These are phyloP conservation scores for Leptosphaerulina australis DNA, from an alignment of 2,329 filamentous ascomycete genomes.

Conservation along the genomic window DNA sequence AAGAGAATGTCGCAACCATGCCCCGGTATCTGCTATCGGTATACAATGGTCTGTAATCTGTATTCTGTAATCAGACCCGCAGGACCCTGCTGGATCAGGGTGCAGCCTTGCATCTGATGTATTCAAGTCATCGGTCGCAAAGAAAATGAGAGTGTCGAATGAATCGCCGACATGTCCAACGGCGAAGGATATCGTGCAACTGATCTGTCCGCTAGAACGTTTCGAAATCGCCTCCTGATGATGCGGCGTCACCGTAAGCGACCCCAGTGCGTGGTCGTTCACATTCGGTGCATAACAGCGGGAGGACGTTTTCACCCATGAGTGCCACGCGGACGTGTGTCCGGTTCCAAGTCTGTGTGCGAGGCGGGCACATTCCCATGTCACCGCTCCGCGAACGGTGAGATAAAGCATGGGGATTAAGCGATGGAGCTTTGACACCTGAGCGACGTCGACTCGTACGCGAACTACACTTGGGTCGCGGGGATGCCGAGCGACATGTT, in stretches of 20 bases:
- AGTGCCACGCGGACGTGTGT: conserved; percentile 14
- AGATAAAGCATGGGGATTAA: conserved; percentile 13
- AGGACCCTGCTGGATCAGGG: conserved; percentile 1
- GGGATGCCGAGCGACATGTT: conserved; percentile 21
- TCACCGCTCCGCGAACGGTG: conserved; percentile 13
- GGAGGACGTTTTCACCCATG: conserved; percentile 4
- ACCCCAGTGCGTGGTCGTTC: conserved; percentile 3
- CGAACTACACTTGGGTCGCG: conserved; percentile 11
- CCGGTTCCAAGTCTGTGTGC: conserved; percentile 9
- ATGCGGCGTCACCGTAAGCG: conserved; percentile 19
- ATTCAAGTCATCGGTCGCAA: background rate
- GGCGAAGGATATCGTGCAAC: background rate
- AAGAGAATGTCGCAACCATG: conserved; percentile 1
- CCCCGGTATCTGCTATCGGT: conserved; percentile 2
- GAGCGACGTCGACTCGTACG: conserved; percentile 14
- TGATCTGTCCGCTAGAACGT: background rate
- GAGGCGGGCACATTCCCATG: conserved; percentile 8
- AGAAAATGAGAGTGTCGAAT: conserved; percentile 3
- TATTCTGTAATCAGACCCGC: background rate
- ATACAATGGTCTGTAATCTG: background rate
- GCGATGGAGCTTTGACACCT: conserved; percentile 21
- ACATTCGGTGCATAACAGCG: conserved; percentile 13
- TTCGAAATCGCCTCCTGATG: conserved; percentile 12
- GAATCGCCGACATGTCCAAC: conserved; percentile 9
- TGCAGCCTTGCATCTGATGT: conserved; percentile 6